These are phyloP conservation scores for Luzula sylvatica DNA, from an alignment of 176 grass and related monocot genomes.

Conservation along the genomic window DNA sequence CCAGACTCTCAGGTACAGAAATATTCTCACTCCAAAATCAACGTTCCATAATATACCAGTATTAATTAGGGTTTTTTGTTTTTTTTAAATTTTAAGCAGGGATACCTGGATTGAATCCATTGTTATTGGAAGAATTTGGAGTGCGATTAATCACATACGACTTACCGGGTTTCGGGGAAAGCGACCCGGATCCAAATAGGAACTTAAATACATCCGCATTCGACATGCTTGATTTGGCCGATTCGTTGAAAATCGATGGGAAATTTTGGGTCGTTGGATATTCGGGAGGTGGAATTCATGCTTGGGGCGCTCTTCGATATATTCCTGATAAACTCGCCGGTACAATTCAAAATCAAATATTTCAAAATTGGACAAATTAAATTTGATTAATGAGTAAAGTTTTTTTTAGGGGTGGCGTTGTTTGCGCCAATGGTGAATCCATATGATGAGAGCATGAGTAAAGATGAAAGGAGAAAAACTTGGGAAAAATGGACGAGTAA, in stretches of 20 bases:
- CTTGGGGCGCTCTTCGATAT: constrained; percentile 88
- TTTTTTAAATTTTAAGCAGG: constrained; percentile 31
- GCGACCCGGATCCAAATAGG: constrained; percentile 71
- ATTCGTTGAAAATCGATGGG: constrained; percentile 38
- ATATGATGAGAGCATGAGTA: constrained; percentile 79
- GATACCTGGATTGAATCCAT: constrained; percentile 63
- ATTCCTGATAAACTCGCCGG: constrained; percentile 89
- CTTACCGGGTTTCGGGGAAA: constrained; percentile 99
- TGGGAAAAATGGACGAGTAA: constrained; percentile 76
- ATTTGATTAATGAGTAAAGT: too few relatives aligned
- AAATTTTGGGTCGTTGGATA: constrained; percentile 98
- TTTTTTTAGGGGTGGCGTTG: constrained; percentile 66
- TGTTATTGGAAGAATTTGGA: constrained; percentile 85
- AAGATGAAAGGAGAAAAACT: constrained; percentile 74
- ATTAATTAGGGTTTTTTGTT: too few relatives aligned
- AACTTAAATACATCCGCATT: constrained; percentile 85
- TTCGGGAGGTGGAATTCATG: constrained; percentile 72
- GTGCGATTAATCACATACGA: constrained; percentile 77
- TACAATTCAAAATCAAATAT: constrained; percentile 1
- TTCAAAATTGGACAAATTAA: too few relatives aligned
- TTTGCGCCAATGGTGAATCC: constrained; percentile 91
- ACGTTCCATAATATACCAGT: background rate
- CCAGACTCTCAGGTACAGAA: constrained; percentile 78
- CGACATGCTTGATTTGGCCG: constrained; percentile 88
- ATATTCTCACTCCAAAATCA: too few relatives aligned